A percentile compares a stretch with the other conserved stretches of the same genome.
phyloP scores from a whole-genome alignment of 148 eudicot genomes.

The Persicaria maculosa region DNA sequence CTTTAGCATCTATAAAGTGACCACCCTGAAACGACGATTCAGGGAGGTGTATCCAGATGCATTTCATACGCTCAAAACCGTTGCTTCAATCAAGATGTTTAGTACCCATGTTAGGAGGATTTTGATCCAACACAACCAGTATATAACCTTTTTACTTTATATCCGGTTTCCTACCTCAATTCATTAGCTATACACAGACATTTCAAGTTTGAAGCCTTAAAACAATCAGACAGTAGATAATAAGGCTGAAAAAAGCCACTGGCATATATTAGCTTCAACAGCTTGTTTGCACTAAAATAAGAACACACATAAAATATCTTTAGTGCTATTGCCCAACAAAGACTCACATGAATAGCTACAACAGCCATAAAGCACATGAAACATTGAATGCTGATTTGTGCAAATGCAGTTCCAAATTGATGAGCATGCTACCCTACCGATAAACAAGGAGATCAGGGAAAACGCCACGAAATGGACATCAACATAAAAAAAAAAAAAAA shows the following conservation, averaged over 20 bases:
- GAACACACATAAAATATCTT: too few relatives aligned
- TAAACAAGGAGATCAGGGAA: not conserved
- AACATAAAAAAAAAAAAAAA: not conserved
- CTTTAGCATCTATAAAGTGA: constrained; percentile 11
- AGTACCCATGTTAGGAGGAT: not conserved
- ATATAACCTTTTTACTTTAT: not conserved
- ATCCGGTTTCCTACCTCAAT: not conserved
- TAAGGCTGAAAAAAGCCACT: too few relatives aligned
- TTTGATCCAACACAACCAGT: not conserved
- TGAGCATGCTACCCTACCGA: not conserved
- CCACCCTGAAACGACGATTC: constrained; percentile 8
- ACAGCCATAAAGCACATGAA: not conserved
- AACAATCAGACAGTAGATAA: too few relatives aligned
- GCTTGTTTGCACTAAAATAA: too few relatives aligned
- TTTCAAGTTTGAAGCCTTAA: not conserved
- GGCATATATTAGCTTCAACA: too few relatives aligned
- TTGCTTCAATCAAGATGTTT: not conserved
- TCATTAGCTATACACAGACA: not conserved
- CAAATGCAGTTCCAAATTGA: not conserved
- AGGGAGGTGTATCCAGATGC: constrained; percentile 11
- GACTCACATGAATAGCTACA: not conserved
- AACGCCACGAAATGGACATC: not conserved
- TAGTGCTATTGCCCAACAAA: too few relatives aligned
- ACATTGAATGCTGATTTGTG: not conserved
- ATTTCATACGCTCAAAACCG: not conserved